phyloP scores from a whole-genome alignment of 345 rosid genomes.

The Raphanus sativus region DNA sequence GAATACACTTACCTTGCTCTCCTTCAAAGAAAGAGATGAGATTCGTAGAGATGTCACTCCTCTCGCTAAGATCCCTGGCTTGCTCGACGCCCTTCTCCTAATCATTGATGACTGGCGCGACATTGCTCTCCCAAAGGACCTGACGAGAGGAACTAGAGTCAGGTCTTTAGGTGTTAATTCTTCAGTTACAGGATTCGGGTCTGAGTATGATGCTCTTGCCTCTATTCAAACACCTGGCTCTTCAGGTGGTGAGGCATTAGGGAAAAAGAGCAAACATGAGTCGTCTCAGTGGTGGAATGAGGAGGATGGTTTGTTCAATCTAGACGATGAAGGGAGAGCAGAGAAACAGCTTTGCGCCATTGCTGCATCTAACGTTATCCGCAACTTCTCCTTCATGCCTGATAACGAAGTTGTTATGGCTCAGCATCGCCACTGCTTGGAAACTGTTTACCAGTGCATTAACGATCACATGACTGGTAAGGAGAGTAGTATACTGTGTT shows the following conservation, averaged over 20 bases:
- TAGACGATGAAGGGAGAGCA: slow-evolving; percentile 86
- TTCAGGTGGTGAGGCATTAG: slow-evolving; percentile 45
- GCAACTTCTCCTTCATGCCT: slow-evolving; percentile 98
- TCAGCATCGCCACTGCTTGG: slow-evolving; percentile 96
- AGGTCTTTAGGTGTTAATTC: slow-evolving; percentile 74
- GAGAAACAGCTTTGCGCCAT: slow-evolving; percentile 93
- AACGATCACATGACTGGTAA: slow-evolving; percentile 75
- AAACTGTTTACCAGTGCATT: slow-evolving; percentile 90
- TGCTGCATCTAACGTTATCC: slow-evolving; percentile 87
- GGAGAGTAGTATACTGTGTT: slow-evolving; percentile 3
- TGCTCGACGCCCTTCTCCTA: slow-evolving; percentile 93
- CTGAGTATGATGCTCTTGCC: slow-evolving; percentile 60
- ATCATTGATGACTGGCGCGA: slow-evolving; percentile 98
- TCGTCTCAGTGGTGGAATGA: slow-evolving; percentile 81
- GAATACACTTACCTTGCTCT: slow-evolving; percentile 85
- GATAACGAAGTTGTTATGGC: slow-evolving; percentile 95
- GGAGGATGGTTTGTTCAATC: slow-evolving; percentile 89
- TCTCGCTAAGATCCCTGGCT: slow-evolving; percentile 89
- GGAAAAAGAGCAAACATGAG: slow-evolving; percentile 52
- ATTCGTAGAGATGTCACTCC: slow-evolving; percentile 75
- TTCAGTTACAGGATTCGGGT: slow-evolving; percentile 75
- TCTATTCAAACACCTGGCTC: slow-evolving; percentile 44
- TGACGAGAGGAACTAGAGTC: slow-evolving; percentile 51
- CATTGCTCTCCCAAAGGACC: slow-evolving; percentile 70
- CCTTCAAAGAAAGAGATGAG: slow-evolving; percentile 93